phyloP scores from a whole-genome alignment of 225 moss, liverwort and hornwort genomes.

The Lunularia cruciata region DNA sequence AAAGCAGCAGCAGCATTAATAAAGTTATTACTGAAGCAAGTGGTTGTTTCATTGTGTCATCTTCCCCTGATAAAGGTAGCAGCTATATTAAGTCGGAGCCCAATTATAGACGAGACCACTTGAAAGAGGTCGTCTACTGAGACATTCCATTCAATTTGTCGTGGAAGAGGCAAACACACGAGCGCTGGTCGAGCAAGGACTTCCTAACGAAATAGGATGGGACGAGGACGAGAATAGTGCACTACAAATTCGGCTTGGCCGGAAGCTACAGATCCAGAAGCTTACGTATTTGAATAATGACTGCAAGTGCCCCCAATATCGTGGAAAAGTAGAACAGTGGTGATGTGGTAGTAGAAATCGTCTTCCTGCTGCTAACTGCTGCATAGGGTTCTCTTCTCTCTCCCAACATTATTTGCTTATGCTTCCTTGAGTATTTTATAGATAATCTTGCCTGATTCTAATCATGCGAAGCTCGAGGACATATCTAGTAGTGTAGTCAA shows the following conservation, averaged over 20 bases:
- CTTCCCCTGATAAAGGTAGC: background rate
- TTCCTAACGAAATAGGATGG: too few species aligned
- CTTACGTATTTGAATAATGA: too few species aligned
- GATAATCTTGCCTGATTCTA: too few species aligned
- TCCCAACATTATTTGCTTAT: background rate
- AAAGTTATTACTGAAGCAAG: background rate
- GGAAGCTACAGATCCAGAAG: background rate
- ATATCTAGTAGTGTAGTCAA: too few species aligned
- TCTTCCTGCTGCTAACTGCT: background rate
- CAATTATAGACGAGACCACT: slow-evolving; percentile 14
- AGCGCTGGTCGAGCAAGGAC: background rate
- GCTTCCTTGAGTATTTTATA: too few species aligned
- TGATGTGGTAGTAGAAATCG: too few species aligned
- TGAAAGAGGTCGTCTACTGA: background rate
- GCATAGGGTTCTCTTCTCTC: background rate
- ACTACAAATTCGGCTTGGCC: slow-evolving; percentile 1
- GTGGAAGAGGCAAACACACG: background rate
- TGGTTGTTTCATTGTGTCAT: background rate
- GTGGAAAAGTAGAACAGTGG: background rate
- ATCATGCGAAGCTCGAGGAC: too few species aligned
- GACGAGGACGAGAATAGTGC: slow-evolving; percentile 10
- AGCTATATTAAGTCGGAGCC: slow-evolving; percentile 1
- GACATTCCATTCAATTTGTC: slow-evolving; percentile 13
- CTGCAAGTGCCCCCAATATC: background rate
- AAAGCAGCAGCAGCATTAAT: background rate